These are phyloP conservation scores for Phylloporus sp. DNA, from an alignment of 768 basidiomycete species.

Conservation along the genomic window DNA sequence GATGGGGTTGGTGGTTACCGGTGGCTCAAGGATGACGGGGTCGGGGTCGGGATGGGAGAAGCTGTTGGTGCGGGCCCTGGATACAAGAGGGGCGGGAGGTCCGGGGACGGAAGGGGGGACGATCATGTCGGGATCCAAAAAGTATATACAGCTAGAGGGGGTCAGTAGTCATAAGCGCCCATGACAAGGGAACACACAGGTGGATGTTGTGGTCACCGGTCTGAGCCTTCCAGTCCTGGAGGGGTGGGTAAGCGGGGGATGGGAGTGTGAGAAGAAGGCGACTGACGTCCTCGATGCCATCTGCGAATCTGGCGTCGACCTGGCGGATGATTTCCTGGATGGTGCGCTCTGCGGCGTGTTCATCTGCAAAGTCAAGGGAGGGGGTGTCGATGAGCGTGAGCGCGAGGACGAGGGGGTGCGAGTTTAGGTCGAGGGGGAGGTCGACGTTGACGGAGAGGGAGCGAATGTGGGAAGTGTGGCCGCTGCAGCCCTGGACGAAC, in stretches of 20 bases:
- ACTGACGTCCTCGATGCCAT: conserved; percentile 76
- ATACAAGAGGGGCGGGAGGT: conserved; percentile 62
- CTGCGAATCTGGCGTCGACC: conserved; percentile 68
- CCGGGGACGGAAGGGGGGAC: conserved; percentile 66
- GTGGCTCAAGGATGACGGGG: conserved; percentile 77
- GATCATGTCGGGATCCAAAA: conserved; percentile 81
- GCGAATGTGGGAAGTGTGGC: conserved; percentile 70
- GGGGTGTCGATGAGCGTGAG: conserved; percentile 82
- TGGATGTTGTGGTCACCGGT: conserved; percentile 77
- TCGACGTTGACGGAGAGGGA: conserved; percentile 70
- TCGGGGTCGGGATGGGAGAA: conserved; percentile 70
- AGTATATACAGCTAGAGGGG: conserved; percentile 70
- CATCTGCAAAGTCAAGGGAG: conserved; percentile 71
- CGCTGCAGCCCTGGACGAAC: conserved; percentile 72
- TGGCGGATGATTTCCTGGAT: conserved; percentile 66
- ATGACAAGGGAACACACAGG: conserved; percentile 48
- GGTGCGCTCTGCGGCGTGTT: conserved; percentile 56
- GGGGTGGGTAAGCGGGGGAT: conserved; percentile 17
- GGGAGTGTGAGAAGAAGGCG: conserved; percentile 19
- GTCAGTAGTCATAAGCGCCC: conserved; percentile 31
- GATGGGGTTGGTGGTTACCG: conserved; percentile 68
- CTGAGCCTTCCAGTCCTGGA: conserved; percentile 68
- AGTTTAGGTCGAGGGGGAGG: conserved; percentile 47
- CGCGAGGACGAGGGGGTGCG: conserved; percentile 46
- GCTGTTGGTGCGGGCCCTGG: conserved; percentile 66